Conservation (phyloP, 1,284 basidiomycete genomes). For the Termitomyces sp. region DNA sequence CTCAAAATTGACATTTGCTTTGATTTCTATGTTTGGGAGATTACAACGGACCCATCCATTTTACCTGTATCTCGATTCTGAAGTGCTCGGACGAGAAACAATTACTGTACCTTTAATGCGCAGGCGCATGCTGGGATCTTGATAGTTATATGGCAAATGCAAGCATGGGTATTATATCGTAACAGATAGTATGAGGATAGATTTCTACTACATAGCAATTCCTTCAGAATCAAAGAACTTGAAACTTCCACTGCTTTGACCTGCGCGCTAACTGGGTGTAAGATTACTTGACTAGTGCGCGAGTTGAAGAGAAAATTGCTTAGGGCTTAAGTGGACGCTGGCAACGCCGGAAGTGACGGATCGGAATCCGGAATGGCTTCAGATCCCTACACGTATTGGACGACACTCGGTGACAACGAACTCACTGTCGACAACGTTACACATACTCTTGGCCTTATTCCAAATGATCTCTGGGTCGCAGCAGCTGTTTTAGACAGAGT, state of each 20-base stretch:
- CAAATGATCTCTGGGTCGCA: slow-evolving; percentile 69
- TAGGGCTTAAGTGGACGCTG: no score
- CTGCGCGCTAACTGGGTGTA: no score
- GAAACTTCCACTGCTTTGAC: no score
- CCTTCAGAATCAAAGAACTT: no score
- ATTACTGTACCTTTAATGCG: slow-evolving; percentile 17
- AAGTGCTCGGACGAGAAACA: slow-evolving; percentile 36
- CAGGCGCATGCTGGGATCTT: slow-evolving; percentile 14
- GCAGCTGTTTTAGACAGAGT: slow-evolving; percentile 69
- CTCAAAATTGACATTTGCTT: slow-evolving; percentile 17
- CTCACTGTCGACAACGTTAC: slow-evolving; percentile 47
- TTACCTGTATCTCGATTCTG: slow-evolving; percentile 28
- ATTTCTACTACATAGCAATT: background rate
- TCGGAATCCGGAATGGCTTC: slow-evolving; percentile 26
- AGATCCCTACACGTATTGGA: slow-evolving; percentile 51
- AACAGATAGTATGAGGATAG: background rate
- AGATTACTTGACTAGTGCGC: no score
- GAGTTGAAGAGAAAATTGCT: no score
- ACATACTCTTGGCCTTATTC: slow-evolving; percentile 44
- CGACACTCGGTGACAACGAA: slow-evolving; percentile 46
- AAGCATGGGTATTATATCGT: slow-evolving; percentile 1
- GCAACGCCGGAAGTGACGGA: slow-evolving; percentile 10
- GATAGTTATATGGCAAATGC: slow-evolving; percentile 1
- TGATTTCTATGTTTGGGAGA: slow-evolving; percentile 14
- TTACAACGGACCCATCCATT: slow-evolving; percentile 19